Evolutionary conservation across 2,329 filamentous ascomycete species (phyloP).

Genomic region (Diplodia scrobiculata): DNA sequence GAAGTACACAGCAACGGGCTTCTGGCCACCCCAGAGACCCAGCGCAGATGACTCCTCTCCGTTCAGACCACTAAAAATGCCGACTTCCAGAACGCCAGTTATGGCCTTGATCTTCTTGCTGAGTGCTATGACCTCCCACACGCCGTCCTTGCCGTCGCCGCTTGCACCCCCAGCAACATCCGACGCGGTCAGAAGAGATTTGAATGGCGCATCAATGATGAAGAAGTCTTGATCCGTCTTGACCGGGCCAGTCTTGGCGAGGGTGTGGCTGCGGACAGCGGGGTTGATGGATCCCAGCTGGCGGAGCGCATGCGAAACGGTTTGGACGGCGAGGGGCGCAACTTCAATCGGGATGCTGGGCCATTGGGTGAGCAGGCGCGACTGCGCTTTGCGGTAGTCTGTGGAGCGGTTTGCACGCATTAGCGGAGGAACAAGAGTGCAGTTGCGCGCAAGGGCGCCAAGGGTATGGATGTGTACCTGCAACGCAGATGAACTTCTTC

Average conservation of each 20-base stretch:
- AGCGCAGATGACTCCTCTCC: slow-evolving; percentile 66
- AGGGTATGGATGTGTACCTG: slow-evolving; percentile 56
- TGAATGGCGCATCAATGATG: slow-evolving; percentile 91
- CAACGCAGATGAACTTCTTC: slow-evolving; percentile 84
- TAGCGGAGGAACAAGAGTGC: neutral
- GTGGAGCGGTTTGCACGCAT: slow-evolving; percentile 19
- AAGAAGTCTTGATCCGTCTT: slow-evolving; percentile 84
- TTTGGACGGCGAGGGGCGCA: slow-evolving; percentile 76
- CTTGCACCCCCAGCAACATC: slow-evolving; percentile 52
- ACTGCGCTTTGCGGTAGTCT: slow-evolving; percentile 89
- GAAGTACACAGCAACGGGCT: slow-evolving; percentile 92
- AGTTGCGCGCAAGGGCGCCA: neutral
- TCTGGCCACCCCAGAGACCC: slow-evolving; percentile 66
- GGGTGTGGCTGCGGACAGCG: slow-evolving; percentile 68
- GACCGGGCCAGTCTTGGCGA: slow-evolving; percentile 79
- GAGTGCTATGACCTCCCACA: slow-evolving; percentile 78
- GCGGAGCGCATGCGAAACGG: slow-evolving; percentile 72
- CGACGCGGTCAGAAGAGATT: slow-evolving; percentile 65
- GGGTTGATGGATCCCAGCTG: slow-evolving; percentile 73
- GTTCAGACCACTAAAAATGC: slow-evolving; percentile 82
- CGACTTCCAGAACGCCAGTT: slow-evolving; percentile 86
- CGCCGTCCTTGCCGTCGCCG: slow-evolving; percentile 62
- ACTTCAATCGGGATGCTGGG: slow-evolving; percentile 90
- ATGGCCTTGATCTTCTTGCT: slow-evolving; percentile 75
- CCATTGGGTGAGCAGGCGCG: slow-evolving; percentile 74